A percentile compares a stretch with the other conserved stretches of the same genome.
These are phyloP conservation scores for Chrysoporthe deuterocubensis DNA, from an alignment of 2,329 filamentous ascomycete species.

Conservation along the genomic window DNA sequence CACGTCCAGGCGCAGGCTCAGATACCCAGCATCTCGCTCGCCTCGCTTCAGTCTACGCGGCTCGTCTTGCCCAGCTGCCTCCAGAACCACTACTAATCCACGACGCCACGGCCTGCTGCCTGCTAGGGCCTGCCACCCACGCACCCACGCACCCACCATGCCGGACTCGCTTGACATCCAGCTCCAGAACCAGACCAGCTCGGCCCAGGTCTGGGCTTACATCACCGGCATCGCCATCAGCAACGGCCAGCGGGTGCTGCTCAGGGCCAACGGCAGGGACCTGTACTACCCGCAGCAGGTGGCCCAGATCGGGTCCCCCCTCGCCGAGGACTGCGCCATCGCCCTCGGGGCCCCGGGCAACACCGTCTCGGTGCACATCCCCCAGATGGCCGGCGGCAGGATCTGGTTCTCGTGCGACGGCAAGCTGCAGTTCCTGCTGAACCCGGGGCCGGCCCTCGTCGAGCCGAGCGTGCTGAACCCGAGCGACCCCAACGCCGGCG, in stretches of 20 bases:
- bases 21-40: too few relatives aligned
- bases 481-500: slow-evolving; percentile 56
- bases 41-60: too few relatives aligned
- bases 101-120: neutral
- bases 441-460: slow-evolving; percentile 67
- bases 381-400: slow-evolving; percentile 65
- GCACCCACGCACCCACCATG: slow-evolving; percentile 35
- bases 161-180: slow-evolving; percentile 54
- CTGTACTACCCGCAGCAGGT: slow-evolving; percentile 63
- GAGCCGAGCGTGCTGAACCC: slow-evolving; percentile 70
- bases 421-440: slow-evolving; percentile 64
- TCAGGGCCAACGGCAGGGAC: slow-evolving; percentile 51
- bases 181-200: slow-evolving; percentile 59
- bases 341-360: slow-evolving; percentile 59
- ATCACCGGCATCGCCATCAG: slow-evolving; percentile 65
- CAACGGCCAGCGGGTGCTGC: slow-evolving; percentile 41
- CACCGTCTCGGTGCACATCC: slow-evolving; percentile 59
- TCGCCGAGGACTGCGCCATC: slow-evolving; percentile 63
- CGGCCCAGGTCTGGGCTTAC: slow-evolving; percentile 62
- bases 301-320: slow-evolving; percentile 47
- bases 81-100: too few relatives aligned
- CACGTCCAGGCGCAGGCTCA: too few relatives aligned
- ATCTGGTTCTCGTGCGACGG: slow-evolving; percentile 65
- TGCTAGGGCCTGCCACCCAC: too few relatives aligned
- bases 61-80: too few relatives aligned